Conservation (phyloP, 768 basidiomycete genomes). For the Stropharia rugosoannulata region DNA sequence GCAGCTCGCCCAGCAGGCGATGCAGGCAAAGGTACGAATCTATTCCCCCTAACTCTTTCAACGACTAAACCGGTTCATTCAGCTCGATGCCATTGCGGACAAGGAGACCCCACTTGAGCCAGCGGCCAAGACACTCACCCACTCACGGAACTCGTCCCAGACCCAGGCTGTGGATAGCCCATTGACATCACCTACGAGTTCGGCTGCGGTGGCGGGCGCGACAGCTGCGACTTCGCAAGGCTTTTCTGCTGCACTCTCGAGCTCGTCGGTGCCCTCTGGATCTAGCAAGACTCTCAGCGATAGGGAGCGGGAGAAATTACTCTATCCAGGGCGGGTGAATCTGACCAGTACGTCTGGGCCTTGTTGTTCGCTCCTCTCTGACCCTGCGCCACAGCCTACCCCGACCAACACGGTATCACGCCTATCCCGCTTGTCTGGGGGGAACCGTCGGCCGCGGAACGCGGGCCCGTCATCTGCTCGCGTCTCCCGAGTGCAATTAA, state of each 20-base stretch:
- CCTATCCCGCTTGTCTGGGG: slow-evolving; percentile 87
- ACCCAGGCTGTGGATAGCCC: background rate
- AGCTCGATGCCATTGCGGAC: slow-evolving; percentile 4
- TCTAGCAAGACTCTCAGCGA: slow-evolving; percentile 32
- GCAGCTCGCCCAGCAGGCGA: slow-evolving; percentile 71
- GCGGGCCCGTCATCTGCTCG: slow-evolving; percentile 89
- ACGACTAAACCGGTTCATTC: background rate
- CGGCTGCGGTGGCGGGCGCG: background rate
- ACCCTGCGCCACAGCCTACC: slow-evolving; percentile 53
- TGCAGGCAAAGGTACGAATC: slow-evolving; percentile 70
- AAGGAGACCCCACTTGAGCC: slow-evolving; percentile 3
- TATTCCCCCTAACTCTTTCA: slow-evolving; percentile 12
- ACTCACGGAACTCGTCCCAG: too few relatives aligned
- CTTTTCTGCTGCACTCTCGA: slow-evolving; percentile 14
- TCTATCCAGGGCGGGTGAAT: slow-evolving; percentile 83
- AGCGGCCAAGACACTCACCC: background rate
- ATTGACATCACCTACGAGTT: background rate
- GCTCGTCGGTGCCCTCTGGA: slow-evolving; percentile 8
- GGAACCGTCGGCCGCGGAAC: slow-evolving; percentile 54
- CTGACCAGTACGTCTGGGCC: slow-evolving; percentile 67
- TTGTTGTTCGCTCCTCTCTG: slow-evolving; percentile 6
- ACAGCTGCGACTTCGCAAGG: background rate
- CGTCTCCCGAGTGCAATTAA: slow-evolving; percentile 84
- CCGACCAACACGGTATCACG: slow-evolving; percentile 87
- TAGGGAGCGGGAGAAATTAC: slow-evolving; percentile 66